Evolutionary conservation across 371 early-diverging fungal species (phyloP), one percentile per base, ranked within the genome.

Genomic region (Syncephalastrum sp.): DNA sequence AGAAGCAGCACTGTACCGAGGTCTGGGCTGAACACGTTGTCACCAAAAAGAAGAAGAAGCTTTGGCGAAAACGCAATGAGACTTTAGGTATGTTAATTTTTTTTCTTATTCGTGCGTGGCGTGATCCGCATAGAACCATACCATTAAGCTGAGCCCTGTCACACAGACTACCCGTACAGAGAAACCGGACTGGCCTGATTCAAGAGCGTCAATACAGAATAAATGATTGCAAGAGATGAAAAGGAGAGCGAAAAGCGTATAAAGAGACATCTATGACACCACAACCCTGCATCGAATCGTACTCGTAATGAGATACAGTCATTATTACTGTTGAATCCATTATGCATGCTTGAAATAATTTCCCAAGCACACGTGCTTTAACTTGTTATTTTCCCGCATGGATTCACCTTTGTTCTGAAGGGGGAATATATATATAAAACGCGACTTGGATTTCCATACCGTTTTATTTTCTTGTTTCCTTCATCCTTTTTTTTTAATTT

Each of bases 11-110:
- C 59, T 89, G 92, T 53, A 85, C 82, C 42, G 88, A 91, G 63
- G 84, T 87, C 3, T 86, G 82, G 83, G 91, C 79, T 7, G 89
- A 88, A 53, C 88, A 94, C 67, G 82, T 83, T 13, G 66, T 70
- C 15, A 85, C 80, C 33, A 89, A 88, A 42, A 81, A 73, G 63
- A 89, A 87, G 78, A 91, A 85, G 76, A 82, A 78, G 71, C 64
- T 95, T 57, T 97, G 95, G 95, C 82, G 88, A 62, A 81, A 88
- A 59, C 92, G 90, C 70, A 90, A 87, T 50, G 80, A 88, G 29
- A 60, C 67, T 23, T 67, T 90, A 45, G 91, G 79, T 75, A 70
- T 55, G 56, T 48, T 16, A 0, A 21, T 21, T 43, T 15, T n/a
- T 14, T 49, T 19, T 33, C 15, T 33, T 33, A 21, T 33, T 10